These are phyloP conservation scores for Paramecium caudatum DNA, from an alignment of 73 alveolate species.

Conservation along the genomic window DNA sequence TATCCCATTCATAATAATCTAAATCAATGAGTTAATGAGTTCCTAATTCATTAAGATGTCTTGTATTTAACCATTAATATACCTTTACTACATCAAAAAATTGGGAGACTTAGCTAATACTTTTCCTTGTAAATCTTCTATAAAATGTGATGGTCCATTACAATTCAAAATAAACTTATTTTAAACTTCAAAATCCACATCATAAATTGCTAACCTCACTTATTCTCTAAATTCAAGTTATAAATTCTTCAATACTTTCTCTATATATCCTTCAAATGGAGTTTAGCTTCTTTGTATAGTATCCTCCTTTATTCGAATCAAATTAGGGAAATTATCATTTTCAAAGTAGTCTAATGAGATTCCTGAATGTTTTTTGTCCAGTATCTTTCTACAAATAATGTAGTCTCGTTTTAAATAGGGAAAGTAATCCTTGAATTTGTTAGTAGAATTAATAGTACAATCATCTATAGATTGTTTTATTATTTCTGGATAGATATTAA, in stretches of 20 bases:
- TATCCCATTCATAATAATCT: slow-evolving; percentile 17
- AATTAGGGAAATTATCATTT: neutral
- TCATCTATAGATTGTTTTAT: neutral
- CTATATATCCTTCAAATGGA: neutral
- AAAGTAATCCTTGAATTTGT: neutral
- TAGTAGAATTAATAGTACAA: neutral
- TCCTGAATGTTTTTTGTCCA: neutral
- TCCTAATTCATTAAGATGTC: slow-evolving; percentile 27
- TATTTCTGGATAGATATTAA: slow-evolving; percentile 42
- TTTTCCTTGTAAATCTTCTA: neutral
- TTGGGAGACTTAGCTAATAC: slow-evolving; percentile 6
- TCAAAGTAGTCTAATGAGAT: slow-evolving; percentile 8
- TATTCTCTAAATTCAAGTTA: neutral
- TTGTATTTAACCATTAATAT: slow-evolving; percentile 1
- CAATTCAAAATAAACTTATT: neutral
- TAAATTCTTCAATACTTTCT: neutral
- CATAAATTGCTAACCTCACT: neutral
- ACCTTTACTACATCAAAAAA: slow-evolving; percentile 37
- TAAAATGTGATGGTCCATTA: slow-evolving; percentile 16
- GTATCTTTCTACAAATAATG: neutral
- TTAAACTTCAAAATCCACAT: neutral
- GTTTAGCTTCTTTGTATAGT: neutral
- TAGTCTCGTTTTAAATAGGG: neutral
- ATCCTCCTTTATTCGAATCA: neutral
- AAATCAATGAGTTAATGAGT: slow-evolving; percentile 1